These are phyloP conservation scores for Caryopteris hybrid DNA, from an alignment of 305 asterid species.

Conservation along the genomic window DNA sequence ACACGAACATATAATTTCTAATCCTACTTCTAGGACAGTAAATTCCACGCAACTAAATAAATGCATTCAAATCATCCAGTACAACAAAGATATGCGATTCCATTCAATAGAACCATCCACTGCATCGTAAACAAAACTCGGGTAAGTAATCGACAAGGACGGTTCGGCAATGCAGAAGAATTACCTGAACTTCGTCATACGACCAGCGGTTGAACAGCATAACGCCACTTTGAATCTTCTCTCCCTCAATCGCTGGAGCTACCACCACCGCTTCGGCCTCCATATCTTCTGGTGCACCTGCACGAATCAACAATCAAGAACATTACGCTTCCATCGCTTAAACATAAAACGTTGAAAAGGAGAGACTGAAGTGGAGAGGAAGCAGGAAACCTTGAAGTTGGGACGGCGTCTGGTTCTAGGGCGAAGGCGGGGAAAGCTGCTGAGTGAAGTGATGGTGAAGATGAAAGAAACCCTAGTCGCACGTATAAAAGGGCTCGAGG, in stretches of 20 bases:
- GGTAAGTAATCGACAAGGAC: neutral
- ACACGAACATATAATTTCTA: too few relatives aligned
- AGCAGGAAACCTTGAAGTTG: neutral
- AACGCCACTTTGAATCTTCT: conserved; percentile 41
- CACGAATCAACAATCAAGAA: neutral
- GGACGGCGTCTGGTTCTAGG: conserved; percentile 15
- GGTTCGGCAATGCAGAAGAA: neutral
- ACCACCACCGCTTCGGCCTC: conserved; percentile 25
- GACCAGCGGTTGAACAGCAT: conserved; percentile 77
- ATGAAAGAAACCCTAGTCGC: conserved; percentile 16
- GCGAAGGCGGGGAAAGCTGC: neutral
- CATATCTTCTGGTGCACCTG: conserved; percentile 33
- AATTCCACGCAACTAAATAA: too few relatives aligned
- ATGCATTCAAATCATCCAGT: neutral
- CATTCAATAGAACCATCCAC: neutral
- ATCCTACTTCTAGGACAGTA: too few relatives aligned
- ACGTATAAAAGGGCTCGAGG: neutral
- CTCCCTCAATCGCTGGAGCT: conserved; percentile 11
- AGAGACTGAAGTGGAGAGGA: neutral
- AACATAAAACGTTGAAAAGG: neutral
- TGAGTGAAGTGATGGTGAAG: neutral
- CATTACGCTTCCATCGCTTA: neutral
- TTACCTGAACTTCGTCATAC: conserved; percentile 72
- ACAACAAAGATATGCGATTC: neutral
- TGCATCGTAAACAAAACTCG: neutral